Conservation (phyloP, 2,329 filamentous ascomycete genomes). For the Lachnellula suecica region DNA sequence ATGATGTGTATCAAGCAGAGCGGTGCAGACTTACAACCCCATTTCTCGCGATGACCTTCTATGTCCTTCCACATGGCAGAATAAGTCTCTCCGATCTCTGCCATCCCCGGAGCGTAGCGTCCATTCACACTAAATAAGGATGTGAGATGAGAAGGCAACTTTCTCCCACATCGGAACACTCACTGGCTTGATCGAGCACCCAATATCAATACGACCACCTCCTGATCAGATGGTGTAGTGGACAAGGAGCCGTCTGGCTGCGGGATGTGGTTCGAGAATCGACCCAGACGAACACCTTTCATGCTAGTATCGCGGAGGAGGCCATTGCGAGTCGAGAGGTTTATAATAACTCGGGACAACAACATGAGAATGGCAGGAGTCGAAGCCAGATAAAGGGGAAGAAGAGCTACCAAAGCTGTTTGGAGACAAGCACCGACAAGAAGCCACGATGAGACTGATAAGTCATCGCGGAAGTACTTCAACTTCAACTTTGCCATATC, state of each 20-base stretch:
- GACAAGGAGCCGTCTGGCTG: conserved; percentile 1
- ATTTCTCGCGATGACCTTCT: conserved; percentile 1
- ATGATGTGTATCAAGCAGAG: too few relatives aligned
- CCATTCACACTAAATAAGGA: conserved; percentile 1
- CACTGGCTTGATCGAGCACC: conserved; percentile 3
- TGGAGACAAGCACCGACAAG: conserved; percentile 1
- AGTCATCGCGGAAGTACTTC: conserved; percentile 5
- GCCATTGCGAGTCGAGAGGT: neutral
- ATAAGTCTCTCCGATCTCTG: neutral
- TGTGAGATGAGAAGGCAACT: neutral
- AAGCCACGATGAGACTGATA: conserved; percentile 1
- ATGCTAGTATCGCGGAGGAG: neutral
- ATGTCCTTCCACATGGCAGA: conserved; percentile 1
- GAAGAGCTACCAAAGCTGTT: neutral
- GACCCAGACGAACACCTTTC: neutral
- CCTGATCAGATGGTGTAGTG: conserved; percentile 1
- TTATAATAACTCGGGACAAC: neutral
- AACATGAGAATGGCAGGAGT: neutral
- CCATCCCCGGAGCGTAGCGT: conserved; percentile 1
- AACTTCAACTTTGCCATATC: too few relatives aligned
- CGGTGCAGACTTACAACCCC: conserved; percentile 1
- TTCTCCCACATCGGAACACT: neutral
- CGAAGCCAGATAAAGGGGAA: neutral
- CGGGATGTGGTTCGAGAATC: neutral
- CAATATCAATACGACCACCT: conserved; percentile 1